A percentile compares a stretch with the other conserved stretches of the same genome.
Conservation (phyloP, 179 eudicot genomes). For the Beta lomatogona region DNA sequence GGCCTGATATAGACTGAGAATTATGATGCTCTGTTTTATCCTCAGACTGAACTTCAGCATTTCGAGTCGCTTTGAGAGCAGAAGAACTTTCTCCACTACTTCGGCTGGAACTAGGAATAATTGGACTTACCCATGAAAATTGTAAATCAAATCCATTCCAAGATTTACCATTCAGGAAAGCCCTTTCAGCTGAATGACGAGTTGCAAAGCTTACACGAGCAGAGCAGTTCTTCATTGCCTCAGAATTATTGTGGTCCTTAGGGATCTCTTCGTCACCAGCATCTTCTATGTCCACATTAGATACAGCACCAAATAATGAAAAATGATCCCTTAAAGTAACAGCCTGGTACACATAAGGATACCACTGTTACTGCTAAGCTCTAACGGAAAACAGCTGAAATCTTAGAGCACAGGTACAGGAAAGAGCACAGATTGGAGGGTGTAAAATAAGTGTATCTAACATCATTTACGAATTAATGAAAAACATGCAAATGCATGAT, state of each 20-base stretch:
- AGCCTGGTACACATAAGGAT: constrained; percentile 46
- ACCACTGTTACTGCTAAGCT: neutral
- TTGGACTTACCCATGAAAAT: constrained; percentile 59
- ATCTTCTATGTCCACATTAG: constrained; percentile 64
- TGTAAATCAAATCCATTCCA: constrained; percentile 73
- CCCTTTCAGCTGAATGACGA: constrained; percentile 87
- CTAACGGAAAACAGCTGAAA: neutral
- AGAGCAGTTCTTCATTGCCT: constrained; percentile 41
- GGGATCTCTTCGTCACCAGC: constrained; percentile 34
- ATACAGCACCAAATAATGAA: constrained; percentile 58
- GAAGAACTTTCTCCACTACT: constrained; percentile 52
- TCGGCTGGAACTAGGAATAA: constrained; percentile 40
- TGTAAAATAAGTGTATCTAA: neutral
- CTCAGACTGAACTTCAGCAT: constrained; percentile 42
- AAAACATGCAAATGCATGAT: too few relatives aligned
- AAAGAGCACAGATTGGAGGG: neutral
- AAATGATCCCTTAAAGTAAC: constrained; percentile 81
- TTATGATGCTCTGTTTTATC: constrained; percentile 24
- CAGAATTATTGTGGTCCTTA: constrained; percentile 38
- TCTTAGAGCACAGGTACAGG: neutral
- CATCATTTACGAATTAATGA: too few relatives aligned
- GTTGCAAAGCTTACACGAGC: constrained; percentile 65
- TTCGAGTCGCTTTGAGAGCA: constrained; percentile 42
- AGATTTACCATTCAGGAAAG: constrained; percentile 66
- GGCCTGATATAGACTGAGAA: constrained; percentile 8